Base-by-base conservation (phyloP, 768 basidiomycete species). In the Phallus indusiatus region DNA sequence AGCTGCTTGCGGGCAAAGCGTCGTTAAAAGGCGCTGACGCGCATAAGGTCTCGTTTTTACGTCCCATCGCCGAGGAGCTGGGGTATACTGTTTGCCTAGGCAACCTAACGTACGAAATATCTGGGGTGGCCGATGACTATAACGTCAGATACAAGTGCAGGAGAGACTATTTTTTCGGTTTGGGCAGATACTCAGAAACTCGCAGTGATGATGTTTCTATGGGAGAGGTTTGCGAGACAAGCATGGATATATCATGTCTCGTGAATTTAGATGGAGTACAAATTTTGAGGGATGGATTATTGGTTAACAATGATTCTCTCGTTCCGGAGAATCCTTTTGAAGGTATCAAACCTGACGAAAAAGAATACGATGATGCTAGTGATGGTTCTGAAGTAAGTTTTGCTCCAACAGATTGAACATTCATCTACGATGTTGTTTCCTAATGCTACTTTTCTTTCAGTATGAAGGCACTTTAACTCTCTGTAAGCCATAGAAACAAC, bases 51-150 rank as follows among this genome's bases (percentile, higher is more conserved):
- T 61, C 67, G 1, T 47, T 70, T 47, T 63, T 79, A 12, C 66
- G 68, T 21, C 57, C 61, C 12, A 63, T 75, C 12, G 72, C 72
- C 0, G 66, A 71, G 50, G 68, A 72, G 22, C 65, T 70, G 5
- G 74, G 68, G 0, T 73, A 75, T 54, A 62, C 66, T 14, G 56
- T 78, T 5, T 70, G 71, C 47, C 69, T 79, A n/a, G 77, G 71
- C 0, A 71, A 66, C 48, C 51, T 77, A 2, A 63, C 70, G 22
- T 71, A 68, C 56, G 63, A 66, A 20, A 61, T 72, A 16, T 53
- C 53, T 16, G 69, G 67, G 0, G 9, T 1, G 28, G 61, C 61
- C 1, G 37, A 61, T 10, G 67, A n/a, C n/a, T n/a, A 64, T 28
- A 18, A 37, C 62, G 28, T 21, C 60, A 5, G 59, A 62, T 54